These are phyloP conservation scores for Diatrype stigma DNA, from an alignment of 2,329 filamentous ascomycete genomes.

Conservation along the genomic window DNA sequence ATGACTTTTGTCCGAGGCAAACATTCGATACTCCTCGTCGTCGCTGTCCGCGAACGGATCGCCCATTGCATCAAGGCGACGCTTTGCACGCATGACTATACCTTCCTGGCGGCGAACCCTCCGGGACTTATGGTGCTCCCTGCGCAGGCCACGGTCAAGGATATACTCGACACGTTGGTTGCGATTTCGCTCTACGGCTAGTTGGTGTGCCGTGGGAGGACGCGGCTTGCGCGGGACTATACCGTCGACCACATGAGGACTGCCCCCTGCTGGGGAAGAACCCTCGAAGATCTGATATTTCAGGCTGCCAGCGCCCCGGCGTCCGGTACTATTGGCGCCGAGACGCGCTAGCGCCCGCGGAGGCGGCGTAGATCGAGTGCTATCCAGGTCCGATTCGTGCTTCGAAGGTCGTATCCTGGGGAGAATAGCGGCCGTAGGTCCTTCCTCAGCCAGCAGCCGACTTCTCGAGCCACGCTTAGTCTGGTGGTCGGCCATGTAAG, in stretches of 20 bases:
- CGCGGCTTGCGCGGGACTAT: slow-evolving; percentile 61
- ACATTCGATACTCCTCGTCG: slow-evolving; percentile 43
- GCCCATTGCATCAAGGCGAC: slow-evolving; percentile 53
- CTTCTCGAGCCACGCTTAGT: slow-evolving; percentile 46
- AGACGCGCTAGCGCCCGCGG: slow-evolving; percentile 36
- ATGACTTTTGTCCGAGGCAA: slow-evolving; percentile 25
- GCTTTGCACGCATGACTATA: slow-evolving; percentile 61
- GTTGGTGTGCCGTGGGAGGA: slow-evolving; percentile 75
- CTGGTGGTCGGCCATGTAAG: slow-evolving; percentile 59
- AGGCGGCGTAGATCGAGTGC: slow-evolving; percentile 49
- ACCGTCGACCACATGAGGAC: slow-evolving; percentile 47
- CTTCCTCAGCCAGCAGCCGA: slow-evolving; percentile 44
- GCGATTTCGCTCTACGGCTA: slow-evolving; percentile 75
- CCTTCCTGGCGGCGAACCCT: slow-evolving; percentile 61
- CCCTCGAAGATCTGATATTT: slow-evolving; percentile 59
- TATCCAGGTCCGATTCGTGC: slow-evolving; percentile 53
- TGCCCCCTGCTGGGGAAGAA: slow-evolving; percentile 54
- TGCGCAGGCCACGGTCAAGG: slow-evolving; percentile 68
- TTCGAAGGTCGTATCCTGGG: slow-evolving; percentile 60
- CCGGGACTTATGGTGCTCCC: slow-evolving; percentile 59
- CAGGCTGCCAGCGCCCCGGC: slow-evolving; percentile 44
- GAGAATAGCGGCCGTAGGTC: slow-evolving; percentile 51
- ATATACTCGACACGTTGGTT: slow-evolving; percentile 79
- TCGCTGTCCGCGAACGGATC: slow-evolving; percentile 61
- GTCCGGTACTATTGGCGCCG: slow-evolving; percentile 30